Conservation (phyloP, 2,329 filamentous ascomycete genomes). For the Arthrobotrys conoides region DNA sequence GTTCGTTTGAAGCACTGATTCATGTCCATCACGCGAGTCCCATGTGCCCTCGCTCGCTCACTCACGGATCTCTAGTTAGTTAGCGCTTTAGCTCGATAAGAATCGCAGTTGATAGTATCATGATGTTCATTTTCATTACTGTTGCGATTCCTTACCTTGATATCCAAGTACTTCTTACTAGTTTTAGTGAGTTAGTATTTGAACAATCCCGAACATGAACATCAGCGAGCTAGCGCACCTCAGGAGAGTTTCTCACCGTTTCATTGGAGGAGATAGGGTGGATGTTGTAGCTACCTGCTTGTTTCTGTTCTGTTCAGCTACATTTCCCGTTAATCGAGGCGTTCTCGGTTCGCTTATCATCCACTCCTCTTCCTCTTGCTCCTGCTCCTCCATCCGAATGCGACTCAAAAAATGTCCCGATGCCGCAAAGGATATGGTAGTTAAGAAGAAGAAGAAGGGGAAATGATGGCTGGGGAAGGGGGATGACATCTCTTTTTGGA, state of each 20-base stretch:
- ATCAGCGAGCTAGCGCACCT: conserved; percentile 34
- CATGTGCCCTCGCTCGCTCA: too few relatives aligned
- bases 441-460: conserved; percentile 1
- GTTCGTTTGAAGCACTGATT: not conserved
- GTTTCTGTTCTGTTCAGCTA: not conserved
- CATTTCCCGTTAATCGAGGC: not conserved
- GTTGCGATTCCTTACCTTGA: not conserved
- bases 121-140: too few relatives aligned
- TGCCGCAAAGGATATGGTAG: conserved; percentile 6
- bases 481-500: too few relatives aligned
- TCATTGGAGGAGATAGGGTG: conserved; percentile 29
- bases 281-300: not conserved
- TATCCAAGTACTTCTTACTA: too few relatives aligned
- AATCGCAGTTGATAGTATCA: conserved; percentile 2
- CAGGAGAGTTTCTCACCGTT: conserved; percentile 50
- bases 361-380: too few relatives aligned
- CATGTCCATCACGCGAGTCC: too few relatives aligned
- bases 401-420: conserved; percentile 16
- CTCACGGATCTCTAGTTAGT: too few relatives aligned
- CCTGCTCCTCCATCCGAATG: conserved; percentile 16
- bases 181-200: too few relatives aligned
- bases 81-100: too few relatives aligned
- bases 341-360: not conserved
- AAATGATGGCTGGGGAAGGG: too few relatives aligned
- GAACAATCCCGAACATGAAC: not conserved